phyloP scores from a whole-genome alignment of 2,329 filamentous ascomycete species.

The Elsinoe arachidis region DNA sequence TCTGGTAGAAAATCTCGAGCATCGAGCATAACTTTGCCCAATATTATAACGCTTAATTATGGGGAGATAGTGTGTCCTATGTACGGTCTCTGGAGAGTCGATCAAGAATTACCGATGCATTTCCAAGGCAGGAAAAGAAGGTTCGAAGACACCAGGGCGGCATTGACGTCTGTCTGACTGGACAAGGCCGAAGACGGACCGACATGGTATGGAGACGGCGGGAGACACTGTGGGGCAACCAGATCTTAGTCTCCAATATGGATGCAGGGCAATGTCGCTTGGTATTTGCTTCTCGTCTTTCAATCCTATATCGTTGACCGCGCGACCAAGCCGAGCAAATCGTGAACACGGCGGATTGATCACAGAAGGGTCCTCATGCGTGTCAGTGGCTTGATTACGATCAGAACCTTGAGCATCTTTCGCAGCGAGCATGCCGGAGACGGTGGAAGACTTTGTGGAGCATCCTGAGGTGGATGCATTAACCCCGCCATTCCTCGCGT shows the following conservation, averaged over 20 bases:
- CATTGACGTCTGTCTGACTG: background rate
- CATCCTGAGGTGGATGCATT: too few species aligned
- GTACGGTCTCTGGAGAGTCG: too few species aligned
- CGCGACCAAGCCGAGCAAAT: background rate
- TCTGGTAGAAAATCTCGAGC: conserved; percentile 17
- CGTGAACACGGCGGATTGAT: too few species aligned
- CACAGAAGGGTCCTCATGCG: background rate
- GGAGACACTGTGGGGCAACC: background rate
- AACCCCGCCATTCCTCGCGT: background rate
- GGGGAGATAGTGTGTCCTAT: too few species aligned
- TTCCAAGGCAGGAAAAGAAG: too few species aligned
- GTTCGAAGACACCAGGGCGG: too few species aligned
- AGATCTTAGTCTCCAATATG: background rate
- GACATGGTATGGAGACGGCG: background rate
- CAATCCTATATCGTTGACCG: background rate
- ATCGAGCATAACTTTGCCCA: conserved; percentile 22
- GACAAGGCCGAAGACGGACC: background rate
- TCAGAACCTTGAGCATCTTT: background rate
- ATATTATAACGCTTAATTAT: background rate
- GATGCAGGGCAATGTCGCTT: background rate
- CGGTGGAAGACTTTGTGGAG: too few species aligned
- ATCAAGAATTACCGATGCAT: too few species aligned
- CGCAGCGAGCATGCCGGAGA: too few species aligned
- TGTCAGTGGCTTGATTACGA: background rate
- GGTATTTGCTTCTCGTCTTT: background rate